Evolutionary conservation across 2,329 filamentous ascomycete genomes (phyloP).

Genomic region (Phialocephala subalpina): DNA sequence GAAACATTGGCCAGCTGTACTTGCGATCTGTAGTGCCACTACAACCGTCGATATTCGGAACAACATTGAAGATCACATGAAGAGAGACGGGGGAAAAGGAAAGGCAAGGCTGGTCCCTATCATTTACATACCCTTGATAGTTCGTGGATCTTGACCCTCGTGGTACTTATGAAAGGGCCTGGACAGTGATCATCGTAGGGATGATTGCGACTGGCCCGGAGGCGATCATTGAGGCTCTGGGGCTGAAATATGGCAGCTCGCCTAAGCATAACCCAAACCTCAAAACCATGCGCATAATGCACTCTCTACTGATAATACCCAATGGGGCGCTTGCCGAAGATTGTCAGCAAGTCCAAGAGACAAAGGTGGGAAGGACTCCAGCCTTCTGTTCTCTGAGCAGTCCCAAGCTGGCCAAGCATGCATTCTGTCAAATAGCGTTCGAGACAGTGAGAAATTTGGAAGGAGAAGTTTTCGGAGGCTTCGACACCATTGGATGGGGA

Average conservation of each 20-base stretch:
- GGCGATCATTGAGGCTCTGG: not conserved
- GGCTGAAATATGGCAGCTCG: not conserved
- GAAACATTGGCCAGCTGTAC: slow-evolving; percentile 22
- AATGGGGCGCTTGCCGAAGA: not conserved
- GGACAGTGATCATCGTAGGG: not conserved
- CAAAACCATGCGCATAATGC: not conserved
- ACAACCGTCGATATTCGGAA: slow-evolving; percentile 16
- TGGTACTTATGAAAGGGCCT: not conserved
- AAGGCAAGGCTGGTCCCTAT: not conserved
- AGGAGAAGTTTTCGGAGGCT: not conserved
- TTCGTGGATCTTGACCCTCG: not conserved
- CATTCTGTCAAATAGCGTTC: not conserved
- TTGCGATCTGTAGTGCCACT: slow-evolving; percentile 12
- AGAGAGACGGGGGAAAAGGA: not conserved
- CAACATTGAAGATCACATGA: slow-evolving; percentile 23
- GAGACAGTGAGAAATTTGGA: not conserved
- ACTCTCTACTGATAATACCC: not conserved
- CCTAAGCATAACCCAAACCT: not conserved
- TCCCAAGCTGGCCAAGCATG: not conserved
- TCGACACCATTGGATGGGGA: not conserved
- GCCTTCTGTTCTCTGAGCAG: not conserved
- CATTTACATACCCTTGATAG: not conserved
- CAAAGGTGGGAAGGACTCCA: not conserved
- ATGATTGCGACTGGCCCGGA: not conserved
- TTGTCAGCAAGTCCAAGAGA: not conserved